Percentiles rank a stretch among this genome's conserved stretches.
phyloP scores from a whole-genome alignment of 495 filamentous ascomycete species.

The Hyaloscypha hepaticicola region DNA sequence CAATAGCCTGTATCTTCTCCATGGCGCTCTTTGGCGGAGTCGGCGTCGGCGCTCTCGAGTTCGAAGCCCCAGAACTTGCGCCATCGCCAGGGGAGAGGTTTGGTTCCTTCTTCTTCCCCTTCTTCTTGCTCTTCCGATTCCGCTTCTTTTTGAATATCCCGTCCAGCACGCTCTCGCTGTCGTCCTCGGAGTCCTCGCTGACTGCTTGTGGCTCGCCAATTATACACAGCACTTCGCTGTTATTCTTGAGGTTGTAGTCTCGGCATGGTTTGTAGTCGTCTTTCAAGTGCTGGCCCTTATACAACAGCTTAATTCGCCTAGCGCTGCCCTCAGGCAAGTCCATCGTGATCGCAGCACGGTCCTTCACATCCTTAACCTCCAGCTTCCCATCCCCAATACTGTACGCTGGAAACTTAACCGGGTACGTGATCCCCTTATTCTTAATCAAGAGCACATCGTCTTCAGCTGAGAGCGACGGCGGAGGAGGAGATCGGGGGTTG shows the following conservation, averaged over 20 bases:
- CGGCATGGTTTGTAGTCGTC: conserved; percentile 63
- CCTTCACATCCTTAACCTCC: conserved; percentile 63
- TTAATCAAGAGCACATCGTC: conserved; percentile 79
- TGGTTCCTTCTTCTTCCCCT: conserved; percentile 34
- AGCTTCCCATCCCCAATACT: conserved; percentile 77
- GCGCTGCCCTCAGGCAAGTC: conserved; percentile 50
- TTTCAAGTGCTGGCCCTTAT: conserved; percentile 77
- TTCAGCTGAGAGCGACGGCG: conserved; percentile 45
- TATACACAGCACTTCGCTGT: conserved; percentile 72
- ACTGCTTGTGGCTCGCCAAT: conserved; percentile 44
- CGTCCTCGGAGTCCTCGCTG: conserved; percentile 37
- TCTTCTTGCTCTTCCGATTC: conserved; percentile 47
- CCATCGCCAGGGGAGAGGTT: conserved; percentile 28
- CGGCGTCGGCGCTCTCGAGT: conserved; percentile 34
- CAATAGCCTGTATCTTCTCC: conserved; percentile 71
- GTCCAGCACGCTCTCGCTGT: conserved; percentile 32
- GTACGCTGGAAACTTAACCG: conserved; percentile 75
- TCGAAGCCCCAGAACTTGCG: conserved; percentile 5
- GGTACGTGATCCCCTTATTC: conserved; percentile 68
- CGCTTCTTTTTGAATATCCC: conserved; percentile 43
- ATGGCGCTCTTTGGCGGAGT: conserved; percentile 48
- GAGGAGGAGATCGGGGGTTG: conserved; percentile 34
- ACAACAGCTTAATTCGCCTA: conserved; percentile 69
- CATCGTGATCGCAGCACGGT: conserved; percentile 62
- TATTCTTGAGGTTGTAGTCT: conserved; percentile 75